Base-by-base conservation (phyloP, 352 stramenopile species). In the Pythium brassicae region DNA sequence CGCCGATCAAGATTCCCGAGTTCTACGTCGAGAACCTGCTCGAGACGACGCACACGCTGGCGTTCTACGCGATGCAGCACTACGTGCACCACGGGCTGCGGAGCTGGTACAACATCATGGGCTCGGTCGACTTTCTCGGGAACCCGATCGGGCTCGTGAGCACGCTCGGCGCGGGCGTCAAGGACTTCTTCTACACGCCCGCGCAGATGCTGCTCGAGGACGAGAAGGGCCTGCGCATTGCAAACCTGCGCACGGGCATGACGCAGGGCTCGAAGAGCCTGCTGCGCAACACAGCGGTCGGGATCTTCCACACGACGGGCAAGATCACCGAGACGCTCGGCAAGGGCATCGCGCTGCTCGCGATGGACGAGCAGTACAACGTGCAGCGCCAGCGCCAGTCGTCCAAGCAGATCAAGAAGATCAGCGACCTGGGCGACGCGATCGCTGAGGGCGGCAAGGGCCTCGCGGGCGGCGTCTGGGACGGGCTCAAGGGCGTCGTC, bases 131-230 rank as follows among this genome's bases (percentile, higher is more conserved):
- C 40, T 89, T 97, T 27, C 59, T 97, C 42, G 91, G 91, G 34
- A 96, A 96, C 50, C 91, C 91, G 1, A 90, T 95, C 32, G 89
- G 89, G 2, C 78, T 97, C 17, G 86, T 97, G 45, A 94, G 81
- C 48, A 94, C 87, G 4, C 62, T 97, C 9, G 87, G 87, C 32
- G 86, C 89, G 0, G 92, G 92, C 26, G 89, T 98, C 7, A 93
- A 94, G 42, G 92, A 97, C 56, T 98, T 98, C 68, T 98, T 98
- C 60, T 97, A 97, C 66, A 96, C 95, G 25, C 92, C 92, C 19
- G 91, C 89, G 15, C 84, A 97, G 63, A 96, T 96, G 71, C 69
- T 98, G 17, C 72, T 98, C 15, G 87, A 94, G 64, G 77, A 97
- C 49, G 87, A 95, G 54, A 88, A 93, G 29, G 86, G 85, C 4